A percentile compares a stretch with the other conserved stretches of the same genome.
These are phyloP conservation scores for Aspergillus cejpii DNA, from an alignment of 2,329 filamentous ascomycete species.

Conservation along the genomic window DNA sequence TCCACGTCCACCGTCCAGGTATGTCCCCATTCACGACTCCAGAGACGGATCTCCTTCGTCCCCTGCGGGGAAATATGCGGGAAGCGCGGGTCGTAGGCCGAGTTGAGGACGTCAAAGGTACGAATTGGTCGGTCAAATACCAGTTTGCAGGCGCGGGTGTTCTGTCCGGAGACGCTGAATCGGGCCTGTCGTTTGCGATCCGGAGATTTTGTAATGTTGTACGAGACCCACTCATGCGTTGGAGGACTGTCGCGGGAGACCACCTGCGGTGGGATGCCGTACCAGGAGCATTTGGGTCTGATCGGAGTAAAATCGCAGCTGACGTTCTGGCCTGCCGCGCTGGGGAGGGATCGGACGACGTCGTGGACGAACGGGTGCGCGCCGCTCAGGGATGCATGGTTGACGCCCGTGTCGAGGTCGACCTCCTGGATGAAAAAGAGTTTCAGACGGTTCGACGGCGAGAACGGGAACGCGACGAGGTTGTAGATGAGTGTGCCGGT, in stretches of 20 bases:
- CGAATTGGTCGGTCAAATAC: constrained; percentile 62
- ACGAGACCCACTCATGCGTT: constrained; percentile 58
- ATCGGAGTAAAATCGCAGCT: constrained; percentile 45
- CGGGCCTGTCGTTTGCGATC: constrained; percentile 46
- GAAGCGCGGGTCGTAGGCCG: constrained; percentile 58
- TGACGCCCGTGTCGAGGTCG: constrained; percentile 65
- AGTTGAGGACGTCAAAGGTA: constrained; percentile 58
- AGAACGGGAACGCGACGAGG: constrained; percentile 82
- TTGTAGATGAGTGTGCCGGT: constrained; percentile 76
- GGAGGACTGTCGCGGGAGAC: constrained; percentile 42
- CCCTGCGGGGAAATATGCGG: constrained; percentile 57
- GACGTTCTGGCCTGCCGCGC: constrained; percentile 56
- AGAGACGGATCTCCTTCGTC: constrained; percentile 64
- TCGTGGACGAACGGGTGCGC: constrained; percentile 59
- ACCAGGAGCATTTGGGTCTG: constrained; percentile 60
- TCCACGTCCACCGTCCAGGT: constrained; percentile 69
- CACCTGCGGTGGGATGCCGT: constrained; percentile 61
- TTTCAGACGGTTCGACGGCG: constrained; percentile 69
- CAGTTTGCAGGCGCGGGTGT: constrained; percentile 73
- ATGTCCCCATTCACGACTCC: constrained; percentile 72
- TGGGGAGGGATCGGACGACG: constrained; percentile 64
- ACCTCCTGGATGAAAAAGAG: constrained; percentile 78
- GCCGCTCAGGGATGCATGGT: constrained; percentile 63
- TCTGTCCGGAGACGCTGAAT: constrained; percentile 61
- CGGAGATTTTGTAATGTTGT: constrained; percentile 49